These are phyloP conservation scores for Cercospora sp. DNA, from an alignment of 2,329 filamentous ascomycete genomes.

Conservation along the genomic window DNA sequence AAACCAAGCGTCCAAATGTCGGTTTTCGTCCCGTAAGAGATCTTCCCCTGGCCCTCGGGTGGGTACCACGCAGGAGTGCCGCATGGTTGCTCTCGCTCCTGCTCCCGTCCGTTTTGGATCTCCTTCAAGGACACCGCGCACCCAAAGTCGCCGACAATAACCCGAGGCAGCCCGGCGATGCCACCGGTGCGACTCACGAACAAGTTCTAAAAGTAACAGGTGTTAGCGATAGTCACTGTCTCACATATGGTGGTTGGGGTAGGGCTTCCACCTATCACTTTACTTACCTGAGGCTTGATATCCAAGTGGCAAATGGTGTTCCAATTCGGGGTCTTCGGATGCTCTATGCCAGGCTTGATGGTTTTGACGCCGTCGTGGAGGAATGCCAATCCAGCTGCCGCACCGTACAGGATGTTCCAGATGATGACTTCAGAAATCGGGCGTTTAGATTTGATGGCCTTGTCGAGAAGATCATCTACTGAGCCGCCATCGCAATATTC, in stretches of 20 bases:
- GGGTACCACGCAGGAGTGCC: slow-evolving; percentile 27
- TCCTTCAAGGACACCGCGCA: slow-evolving; percentile 22
- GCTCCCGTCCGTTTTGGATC: slow-evolving; percentile 13
- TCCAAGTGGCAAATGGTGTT: slow-evolving; percentile 25
- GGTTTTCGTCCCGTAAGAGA: slow-evolving; percentile 21
- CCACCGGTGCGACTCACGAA: slow-evolving; percentile 14
- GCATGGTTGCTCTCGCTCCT: slow-evolving; percentile 14
- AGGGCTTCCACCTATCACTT: too few relatives aligned
- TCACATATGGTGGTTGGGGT: too few relatives aligned
- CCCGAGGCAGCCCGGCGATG: slow-evolving; percentile 1
- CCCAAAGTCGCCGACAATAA: slow-evolving; percentile 30
- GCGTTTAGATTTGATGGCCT: neutral
- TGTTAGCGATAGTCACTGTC: too few relatives aligned
- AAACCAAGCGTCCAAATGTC: slow-evolving; percentile 27
- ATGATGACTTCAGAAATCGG: slow-evolving; percentile 3
- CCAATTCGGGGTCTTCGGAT: slow-evolving; percentile 9
- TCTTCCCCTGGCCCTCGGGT: slow-evolving; percentile 19
- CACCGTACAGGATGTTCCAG: slow-evolving; percentile 21
- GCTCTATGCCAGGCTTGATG: neutral
- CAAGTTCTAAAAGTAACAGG: slow-evolving; percentile 15
- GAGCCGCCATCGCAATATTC: slow-evolving; percentile 22
- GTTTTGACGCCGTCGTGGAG: slow-evolving; percentile 38
- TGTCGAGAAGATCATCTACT: neutral
- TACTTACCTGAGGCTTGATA: slow-evolving; percentile 17
- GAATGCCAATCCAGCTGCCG: slow-evolving; percentile 23